Percentiles rank a stretch among this genome's conserved stretches.
Conservation (phyloP, 2,329 filamentous ascomycete species). For the Fusarium sp. region DNA sequence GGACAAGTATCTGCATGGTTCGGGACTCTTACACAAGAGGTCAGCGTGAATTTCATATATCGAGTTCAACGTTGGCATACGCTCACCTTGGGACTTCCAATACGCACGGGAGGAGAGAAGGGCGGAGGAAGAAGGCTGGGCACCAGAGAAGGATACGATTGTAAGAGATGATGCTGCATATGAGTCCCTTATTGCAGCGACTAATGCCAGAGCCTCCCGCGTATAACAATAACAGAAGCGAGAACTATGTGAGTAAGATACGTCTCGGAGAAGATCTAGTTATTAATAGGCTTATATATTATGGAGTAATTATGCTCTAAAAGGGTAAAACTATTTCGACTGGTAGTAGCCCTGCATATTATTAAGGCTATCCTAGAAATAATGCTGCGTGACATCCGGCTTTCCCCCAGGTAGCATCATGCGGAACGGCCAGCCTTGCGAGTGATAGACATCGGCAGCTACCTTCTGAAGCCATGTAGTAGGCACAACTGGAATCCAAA, state of each 20-base stretch:
- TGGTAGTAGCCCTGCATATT: neutral
- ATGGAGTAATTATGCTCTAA: neutral
- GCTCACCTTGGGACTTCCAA: rapidly evolving
- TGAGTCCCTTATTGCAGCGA: neutral
- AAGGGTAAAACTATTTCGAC: neutral
- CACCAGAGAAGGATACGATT: rapidly evolving
- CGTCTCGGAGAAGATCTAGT: neutral
- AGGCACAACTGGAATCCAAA: conserved; percentile 48
- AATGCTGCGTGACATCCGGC: conserved; percentile 37
- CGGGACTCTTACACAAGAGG: rapidly evolving
- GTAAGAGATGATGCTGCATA: neutral
- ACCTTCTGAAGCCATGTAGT: conserved; percentile 50
- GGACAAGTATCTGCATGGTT: neutral
- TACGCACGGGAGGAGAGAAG: neutral
- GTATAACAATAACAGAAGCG: too few relatives aligned
- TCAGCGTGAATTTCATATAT: neutral
- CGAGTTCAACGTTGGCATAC: rapidly evolving
- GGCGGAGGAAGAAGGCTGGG: neutral
- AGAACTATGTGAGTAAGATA: neutral
- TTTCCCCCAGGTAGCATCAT: conserved; percentile 51
- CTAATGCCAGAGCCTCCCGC: too few relatives aligned
- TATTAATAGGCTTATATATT: neutral
- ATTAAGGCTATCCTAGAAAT: neutral
- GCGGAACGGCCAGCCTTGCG: conserved; percentile 50
- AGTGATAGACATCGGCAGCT: conserved; percentile 37